Evolutionary conservation across 1,139 yeast genomes (phyloP).

Genomic region (Candida mesenterica): DNA sequence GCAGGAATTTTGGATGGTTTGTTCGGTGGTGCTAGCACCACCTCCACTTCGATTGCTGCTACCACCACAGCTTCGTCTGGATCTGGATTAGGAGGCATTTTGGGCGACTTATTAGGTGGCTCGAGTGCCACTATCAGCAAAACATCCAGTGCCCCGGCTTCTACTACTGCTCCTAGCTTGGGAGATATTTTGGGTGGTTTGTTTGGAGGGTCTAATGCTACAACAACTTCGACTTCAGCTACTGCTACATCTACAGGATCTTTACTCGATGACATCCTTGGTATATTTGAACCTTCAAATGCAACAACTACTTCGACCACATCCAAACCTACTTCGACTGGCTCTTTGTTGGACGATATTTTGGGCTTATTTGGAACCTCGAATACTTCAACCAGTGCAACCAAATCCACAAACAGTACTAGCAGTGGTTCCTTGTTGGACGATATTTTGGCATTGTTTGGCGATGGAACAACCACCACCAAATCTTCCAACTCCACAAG

Average conservation of each 20-base stretch:
- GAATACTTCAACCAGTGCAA: constrained; percentile 8
- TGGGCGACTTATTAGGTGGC: constrained; percentile 18
- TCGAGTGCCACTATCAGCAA: background rate
- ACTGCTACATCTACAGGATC: constrained; percentile 5
- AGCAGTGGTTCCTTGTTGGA: constrained; percentile 4
- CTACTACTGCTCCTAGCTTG: constrained; percentile 14
- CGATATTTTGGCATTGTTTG: constrained; percentile 10
- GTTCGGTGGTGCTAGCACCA: constrained; percentile 11
- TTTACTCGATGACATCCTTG: constrained; percentile 7
- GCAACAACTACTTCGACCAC: too few relatives aligned
- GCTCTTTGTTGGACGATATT: constrained; percentile 11
- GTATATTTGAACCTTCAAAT: constrained; percentile 8
- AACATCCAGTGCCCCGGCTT: constrained; percentile 12
- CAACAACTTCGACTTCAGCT: constrained; percentile 1
- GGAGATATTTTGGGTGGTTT: constrained; percentile 15
- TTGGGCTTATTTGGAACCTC: constrained; percentile 10
- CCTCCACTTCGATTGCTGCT: constrained; percentile 9
- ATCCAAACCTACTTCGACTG: constrained; percentile 8
- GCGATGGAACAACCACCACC: constrained; percentile 11
- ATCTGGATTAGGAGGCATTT: constrained; percentile 12
- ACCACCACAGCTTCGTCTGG: constrained; percentile 8
- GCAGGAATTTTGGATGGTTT: constrained; percentile 13
- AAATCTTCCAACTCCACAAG: constrained; percentile 11
- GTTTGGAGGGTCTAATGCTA: constrained; percentile 6
- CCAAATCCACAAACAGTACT: constrained; percentile 3